Evolutionary conservation across 345 rosid genomes (phyloP).

Genomic region (Brassica juncea): DNA sequence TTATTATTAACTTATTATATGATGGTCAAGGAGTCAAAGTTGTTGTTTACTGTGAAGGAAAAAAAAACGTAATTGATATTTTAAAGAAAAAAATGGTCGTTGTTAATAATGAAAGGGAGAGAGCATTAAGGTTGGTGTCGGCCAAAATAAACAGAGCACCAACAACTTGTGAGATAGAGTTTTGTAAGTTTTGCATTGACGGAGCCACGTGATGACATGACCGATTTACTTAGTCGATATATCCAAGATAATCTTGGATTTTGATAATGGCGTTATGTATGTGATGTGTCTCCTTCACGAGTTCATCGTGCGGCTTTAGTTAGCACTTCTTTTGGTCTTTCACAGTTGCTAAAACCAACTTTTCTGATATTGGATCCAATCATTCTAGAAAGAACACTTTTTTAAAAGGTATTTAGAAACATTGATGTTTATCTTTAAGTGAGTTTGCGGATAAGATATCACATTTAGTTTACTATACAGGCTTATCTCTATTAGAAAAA

Average conservation of each 20-base stretch:
- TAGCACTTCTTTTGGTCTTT: slow-evolving; percentile 20
- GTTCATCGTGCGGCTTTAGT: slow-evolving; percentile 16
- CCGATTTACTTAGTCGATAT: slow-evolving; percentile 9
- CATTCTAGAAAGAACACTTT: background rate
- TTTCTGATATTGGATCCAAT: background rate
- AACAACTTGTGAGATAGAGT: slow-evolving; percentile 11
- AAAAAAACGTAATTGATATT: background rate
- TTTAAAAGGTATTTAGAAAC: background rate
- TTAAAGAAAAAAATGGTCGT: background rate
- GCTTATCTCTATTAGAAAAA: background rate
- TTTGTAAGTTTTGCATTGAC: slow-evolving; percentile 18
- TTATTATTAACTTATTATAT: slow-evolving; percentile 13
- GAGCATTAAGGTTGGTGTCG: slow-evolving; percentile 28
- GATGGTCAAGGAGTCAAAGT: slow-evolving; percentile 35
- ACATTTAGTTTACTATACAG: background rate
- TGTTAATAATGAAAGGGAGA: slow-evolving; percentile 27
- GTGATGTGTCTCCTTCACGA: slow-evolving; percentile 2
- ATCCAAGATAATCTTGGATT: background rate
- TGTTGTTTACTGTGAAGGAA: slow-evolving; percentile 16
- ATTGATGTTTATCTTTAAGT: background rate
- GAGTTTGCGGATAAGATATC: background rate
- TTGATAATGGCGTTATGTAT: background rate
- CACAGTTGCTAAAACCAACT: background rate
- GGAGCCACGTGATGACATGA: slow-evolving; percentile 19
- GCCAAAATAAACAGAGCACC: slow-evolving; percentile 3